Evolutionary conservation across 352 stramenopile genomes (phyloP), one percentile per base, ranked within the genome.

Genomic region (Peronospora farinosa): DNA sequence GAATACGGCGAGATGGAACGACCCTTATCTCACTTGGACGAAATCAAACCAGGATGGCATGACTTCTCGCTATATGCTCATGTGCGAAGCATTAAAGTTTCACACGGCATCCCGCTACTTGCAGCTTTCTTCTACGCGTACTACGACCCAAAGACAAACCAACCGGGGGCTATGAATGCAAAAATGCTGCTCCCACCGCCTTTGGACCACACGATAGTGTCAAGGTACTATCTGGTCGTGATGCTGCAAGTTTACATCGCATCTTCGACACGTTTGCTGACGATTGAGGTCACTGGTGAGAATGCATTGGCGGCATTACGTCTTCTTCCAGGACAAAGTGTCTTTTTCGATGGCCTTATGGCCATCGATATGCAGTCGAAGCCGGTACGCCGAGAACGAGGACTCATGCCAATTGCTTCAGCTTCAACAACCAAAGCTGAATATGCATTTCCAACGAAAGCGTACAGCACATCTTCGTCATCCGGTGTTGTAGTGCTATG

Each of bases 61-160:
- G 68, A 75, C 13, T 84, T 85, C 42, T 69, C 76, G 5, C 17
- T 87, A 2, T 82, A 82, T 41, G 69, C 67, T 17, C 65, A 82
- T 27, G 72, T 84, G 10, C 52, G 47, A 21, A 68, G 56, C 23
- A 74, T 85, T 35, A 69, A 57, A 7, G 73, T 87, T 7, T 82
- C 76, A 0, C 73, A 85, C 27, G 76, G 76, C 0, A 72, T 81
- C 10, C 73, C 76, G 7, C 55, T 87, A 15, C 60, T 87, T n/a
- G 76, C 72, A n/a, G 72, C 76, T 7, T 85, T 70, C 47, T 85
- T 85, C 40, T 69, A 80, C 48, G 58, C 76, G 11, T 85, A 87
- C 43, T 87, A 87, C 54, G 69, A 85, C 28, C 53, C 67, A 0
- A 84, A 82, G 40, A 84, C 69, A 9, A 72, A 78, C 5, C 65